phyloP scores from a whole-genome alignment of 2,329 filamentous ascomycete species.

The Herpotrichia juniperi region DNA sequence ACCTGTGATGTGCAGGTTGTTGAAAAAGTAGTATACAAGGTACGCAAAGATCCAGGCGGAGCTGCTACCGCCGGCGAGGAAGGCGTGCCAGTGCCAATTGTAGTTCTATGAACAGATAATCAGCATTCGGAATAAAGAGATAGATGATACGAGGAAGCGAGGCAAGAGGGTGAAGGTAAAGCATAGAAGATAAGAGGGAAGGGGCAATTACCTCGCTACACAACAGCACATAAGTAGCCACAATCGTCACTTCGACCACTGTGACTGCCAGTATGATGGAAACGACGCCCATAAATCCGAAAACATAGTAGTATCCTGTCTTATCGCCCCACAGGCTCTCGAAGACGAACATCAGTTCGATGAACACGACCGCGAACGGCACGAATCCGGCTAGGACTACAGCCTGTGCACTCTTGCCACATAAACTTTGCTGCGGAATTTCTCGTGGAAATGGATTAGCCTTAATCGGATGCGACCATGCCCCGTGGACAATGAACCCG shows the following conservation, averaged over 20 bases:
- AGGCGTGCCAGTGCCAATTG: constrained; percentile 92
- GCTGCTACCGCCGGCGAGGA: constrained; percentile 77
- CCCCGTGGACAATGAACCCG: constrained; percentile 69
- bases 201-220: constrained; percentile 68
- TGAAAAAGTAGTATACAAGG: constrained; percentile 82
- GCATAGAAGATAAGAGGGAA: background rate
- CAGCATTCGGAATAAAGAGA: background rate
- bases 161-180: background rate
- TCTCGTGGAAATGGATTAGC: constrained; percentile 74
- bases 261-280: constrained; percentile 74
- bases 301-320: constrained; percentile 90
- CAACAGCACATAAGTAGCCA: constrained; percentile 81
- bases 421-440: constrained; percentile 78
- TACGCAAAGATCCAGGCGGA: constrained; percentile 83
- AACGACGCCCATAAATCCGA: constrained; percentile 81
- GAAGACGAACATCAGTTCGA: constrained; percentile 86
- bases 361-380: constrained; percentile 86
- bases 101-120: constrained; percentile 64
- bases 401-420: constrained; percentile 67
- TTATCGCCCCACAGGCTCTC: constrained; percentile 90
- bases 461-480: constrained; percentile 84
- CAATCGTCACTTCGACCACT: constrained; percentile 82
- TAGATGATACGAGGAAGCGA: background rate
- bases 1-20: constrained; percentile 79
- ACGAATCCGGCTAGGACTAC: constrained; percentile 76